Evolutionary conservation across 352 stramenopile species (phyloP), one percentile per base, ranked within the genome.

Genomic region (Phytophthora parvispora): DNA sequence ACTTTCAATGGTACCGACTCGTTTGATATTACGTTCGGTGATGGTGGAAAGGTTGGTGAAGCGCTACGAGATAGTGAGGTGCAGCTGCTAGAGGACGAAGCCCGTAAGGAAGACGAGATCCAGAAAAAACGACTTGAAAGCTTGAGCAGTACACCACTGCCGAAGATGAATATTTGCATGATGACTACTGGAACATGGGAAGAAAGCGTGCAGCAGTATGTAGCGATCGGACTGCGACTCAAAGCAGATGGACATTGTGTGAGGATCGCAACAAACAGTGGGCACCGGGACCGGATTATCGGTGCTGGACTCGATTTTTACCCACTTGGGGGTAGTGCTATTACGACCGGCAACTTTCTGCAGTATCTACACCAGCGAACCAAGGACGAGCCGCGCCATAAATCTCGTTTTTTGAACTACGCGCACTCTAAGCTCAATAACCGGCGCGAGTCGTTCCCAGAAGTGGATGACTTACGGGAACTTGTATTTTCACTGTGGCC

Each of bases 221-320:
- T 95, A 24, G 84, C 78, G 2, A 87, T 98, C 25, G 92, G 89
- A 31, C 58, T 89, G 12, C 64, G 81, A 6, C 79, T 99, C 10
- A 73, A 90, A 67, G 66, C 72, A 1, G 72, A 97, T 36, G 95
- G 95, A 2, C 96, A 99, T 72, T 83, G 88, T 28, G 94, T 99
- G 1, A 84, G 96, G 5, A 88, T 99, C 34, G 95, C 93, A 1
- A 96, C 92, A 9, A 93, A 96, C 56, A 81, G 83, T 25, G 79
- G 78, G 7, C 92, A 95, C 74, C 80, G 93, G 0, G 56, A 88
- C 10, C 84, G 82, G 2, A 87, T 98, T 31, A 65, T 83, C 10
- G 72, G 58, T 25, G 67, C 73, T 50, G 85, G 86, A 9, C 63
- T 95, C 6, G 84, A 93, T 40, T 95, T 93, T 52, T 93, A 84